A percentile compares a stretch with the other conserved stretches of the same genome.
phyloP scores from a whole-genome alignment of 1,284 basidiomycete species.

The Puccinia hordei region DNA sequence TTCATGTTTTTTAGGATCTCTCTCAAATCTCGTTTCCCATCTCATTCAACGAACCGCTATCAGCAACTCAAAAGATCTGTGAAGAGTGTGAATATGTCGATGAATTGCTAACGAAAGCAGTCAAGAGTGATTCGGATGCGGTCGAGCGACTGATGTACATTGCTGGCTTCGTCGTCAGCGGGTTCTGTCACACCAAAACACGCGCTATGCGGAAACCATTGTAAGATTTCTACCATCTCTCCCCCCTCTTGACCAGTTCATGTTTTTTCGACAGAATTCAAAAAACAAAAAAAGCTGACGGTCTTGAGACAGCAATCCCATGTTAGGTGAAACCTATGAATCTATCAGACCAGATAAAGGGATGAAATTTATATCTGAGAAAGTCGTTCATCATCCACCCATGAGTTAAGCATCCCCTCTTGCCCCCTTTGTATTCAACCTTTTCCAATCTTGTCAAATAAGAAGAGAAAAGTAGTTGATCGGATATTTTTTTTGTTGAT shows the following conservation, averaged over 20 bases:
- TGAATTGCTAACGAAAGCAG: constrained; percentile 68
- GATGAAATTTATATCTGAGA: constrained; percentile 77
- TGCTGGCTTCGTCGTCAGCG: constrained; percentile 79
- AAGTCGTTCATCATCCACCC: constrained; percentile 78
- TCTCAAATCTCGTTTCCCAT: constrained; percentile 80
- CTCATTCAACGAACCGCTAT: constrained; percentile 83
- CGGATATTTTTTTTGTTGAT: not conserved
- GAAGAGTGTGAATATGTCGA: constrained; percentile 81
- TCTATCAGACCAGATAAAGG: constrained; percentile 65
- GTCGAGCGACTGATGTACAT: constrained; percentile 74
- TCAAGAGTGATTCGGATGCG: constrained; percentile 65
- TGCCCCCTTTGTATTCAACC: constrained; percentile 1
- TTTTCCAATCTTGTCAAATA: not conserved
- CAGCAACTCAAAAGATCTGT: constrained; percentile 70
- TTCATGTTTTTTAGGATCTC: constrained; percentile 67
- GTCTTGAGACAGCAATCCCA: constrained; percentile 68
- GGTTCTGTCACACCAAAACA: constrained; percentile 77
- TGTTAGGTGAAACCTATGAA: constrained; percentile 85
- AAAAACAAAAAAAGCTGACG: not conserved
- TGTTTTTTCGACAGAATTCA: not conserved
- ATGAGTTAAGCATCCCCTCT: constrained; percentile 60
- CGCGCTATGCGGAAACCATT: constrained; percentile 82
- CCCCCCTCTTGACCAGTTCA: not conserved
- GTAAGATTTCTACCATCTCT: constrained; percentile 63
- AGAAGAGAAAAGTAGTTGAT: not conserved